These are phyloP conservation scores for Canavalia gladiata DNA, from an alignment of 306 rosid genomes.

Conservation along the genomic window DNA sequence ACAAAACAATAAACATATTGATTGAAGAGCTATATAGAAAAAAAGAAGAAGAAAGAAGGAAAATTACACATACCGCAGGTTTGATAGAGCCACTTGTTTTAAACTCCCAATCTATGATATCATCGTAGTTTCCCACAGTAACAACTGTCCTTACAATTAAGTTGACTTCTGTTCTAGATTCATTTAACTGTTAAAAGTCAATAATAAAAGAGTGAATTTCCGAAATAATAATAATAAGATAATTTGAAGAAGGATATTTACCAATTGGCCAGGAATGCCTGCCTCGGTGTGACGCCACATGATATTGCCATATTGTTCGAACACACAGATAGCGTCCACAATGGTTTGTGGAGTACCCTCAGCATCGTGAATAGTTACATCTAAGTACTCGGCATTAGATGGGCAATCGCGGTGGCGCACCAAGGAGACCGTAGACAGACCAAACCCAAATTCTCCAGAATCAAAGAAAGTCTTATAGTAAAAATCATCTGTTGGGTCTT, in stretches of 20 bases:
- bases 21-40: not conserved
- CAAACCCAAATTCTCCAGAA: slow-evolving; percentile 57
- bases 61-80: slow-evolving; percentile 28
- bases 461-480: slow-evolving; percentile 55
- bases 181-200: slow-evolving; percentile 22
- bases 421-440: slow-evolving; percentile 48
- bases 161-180: slow-evolving; percentile 52
- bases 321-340: slow-evolving; percentile 48
- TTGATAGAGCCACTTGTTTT: slow-evolving; percentile 58
- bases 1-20: too few relatives aligned
- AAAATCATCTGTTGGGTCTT: slow-evolving; percentile 58
- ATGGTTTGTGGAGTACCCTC: slow-evolving; percentile 31
- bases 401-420: slow-evolving; percentile 50
- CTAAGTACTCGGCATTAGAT: slow-evolving; percentile 45
- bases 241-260: not conserved
- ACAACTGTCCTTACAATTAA: slow-evolving; percentile 49
- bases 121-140: slow-evolving; percentile 56
- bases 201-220: not conserved
- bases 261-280: slow-evolving; percentile 41
- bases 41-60: not conserved
- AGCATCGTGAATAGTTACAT: not conserved
- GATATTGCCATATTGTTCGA: slow-evolving; percentile 48
- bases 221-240: not conserved
- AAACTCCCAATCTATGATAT: slow-evolving; percentile 58
- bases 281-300: slow-evolving; percentile 60